phyloP scores from a whole-genome alignment of 176 grass and related monocot genomes.

The Aegilops umbellulata region DNA sequence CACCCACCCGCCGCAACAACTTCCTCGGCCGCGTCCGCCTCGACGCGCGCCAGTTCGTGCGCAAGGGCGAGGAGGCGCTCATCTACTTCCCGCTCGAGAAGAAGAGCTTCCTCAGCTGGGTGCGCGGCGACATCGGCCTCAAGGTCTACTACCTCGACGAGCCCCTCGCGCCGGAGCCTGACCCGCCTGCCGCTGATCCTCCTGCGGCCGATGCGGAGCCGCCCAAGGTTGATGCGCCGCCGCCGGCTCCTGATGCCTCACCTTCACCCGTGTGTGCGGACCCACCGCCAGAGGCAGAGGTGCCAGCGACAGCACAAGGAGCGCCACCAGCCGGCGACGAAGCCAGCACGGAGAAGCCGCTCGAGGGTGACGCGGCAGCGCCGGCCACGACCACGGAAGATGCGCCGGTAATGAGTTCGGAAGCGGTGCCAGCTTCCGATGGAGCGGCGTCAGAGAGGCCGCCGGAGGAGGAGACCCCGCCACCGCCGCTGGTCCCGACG shows the following conservation, averaged over 20 bases:
- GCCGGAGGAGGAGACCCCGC: constrained; percentile 14
- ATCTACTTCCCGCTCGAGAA: constrained; percentile 83
- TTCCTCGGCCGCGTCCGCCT: constrained; percentile 84
- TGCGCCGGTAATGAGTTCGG: neutral
- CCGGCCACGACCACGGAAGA: constrained; percentile 8
- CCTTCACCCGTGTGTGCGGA: constrained; percentile 6
- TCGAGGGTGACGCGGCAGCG: neutral
- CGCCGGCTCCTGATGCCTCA: neutral
- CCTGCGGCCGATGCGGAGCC: neutral
- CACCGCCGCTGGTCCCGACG: neutral
- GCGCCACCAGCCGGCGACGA: neutral
- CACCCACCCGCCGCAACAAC: constrained; percentile 67
- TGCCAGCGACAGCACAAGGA: neutral
- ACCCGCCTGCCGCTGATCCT: neutral
- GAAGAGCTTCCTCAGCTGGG: constrained; percentile 77
- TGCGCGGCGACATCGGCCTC: constrained; percentile 72
- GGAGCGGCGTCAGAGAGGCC: constrained; percentile 12
- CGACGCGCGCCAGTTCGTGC: constrained; percentile 70
- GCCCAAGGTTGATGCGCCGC: neutral
- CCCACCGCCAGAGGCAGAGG: neutral
- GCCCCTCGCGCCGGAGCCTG: constrained; percentile 20
- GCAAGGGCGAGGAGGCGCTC: constrained; percentile 88
- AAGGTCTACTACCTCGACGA: constrained; percentile 80
- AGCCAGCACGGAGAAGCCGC: neutral
- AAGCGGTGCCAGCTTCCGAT: constrained; percentile 3